These are phyloP conservation scores for Henningerozyma blattae DNA, from an alignment of 805 yeast genomes.

Conservation along the genomic window DNA sequence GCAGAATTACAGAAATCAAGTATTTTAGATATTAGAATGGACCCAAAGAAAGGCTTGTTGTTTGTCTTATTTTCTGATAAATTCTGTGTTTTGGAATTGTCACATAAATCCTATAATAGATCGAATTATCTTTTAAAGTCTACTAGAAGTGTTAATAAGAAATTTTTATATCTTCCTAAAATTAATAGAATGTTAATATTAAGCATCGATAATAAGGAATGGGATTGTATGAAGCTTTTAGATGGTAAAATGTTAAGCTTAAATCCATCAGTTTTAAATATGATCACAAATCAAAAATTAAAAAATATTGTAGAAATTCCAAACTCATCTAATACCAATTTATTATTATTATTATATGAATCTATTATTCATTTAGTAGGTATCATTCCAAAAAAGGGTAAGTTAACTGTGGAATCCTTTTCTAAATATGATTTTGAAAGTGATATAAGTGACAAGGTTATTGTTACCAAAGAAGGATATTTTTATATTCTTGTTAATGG, in stretches of 20 bases:
- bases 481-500: conserved; percentile 1
- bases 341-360: conserved; percentile 8
- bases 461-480: background rate
- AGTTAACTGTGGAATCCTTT: conserved; percentile 5
- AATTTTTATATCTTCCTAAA: conserved; percentile 9
- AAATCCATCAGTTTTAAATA: conserved; percentile 6
- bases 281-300: conserved; percentile 1
- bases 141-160: conserved; percentile 15
- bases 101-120: conserved; percentile 12
- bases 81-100: conserved; percentile 10
- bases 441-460: conserved; percentile 1
- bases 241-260: conserved; percentile 16
- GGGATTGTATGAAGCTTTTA: conserved; percentile 18
- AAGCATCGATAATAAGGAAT: conserved; percentile 11
- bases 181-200: conserved; percentile 18
- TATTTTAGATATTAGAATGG: conserved; percentile 11
- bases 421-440: conserved; percentile 2
- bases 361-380: conserved; percentile 8
- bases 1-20: background rate
- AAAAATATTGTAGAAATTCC: conserved; percentile 7
- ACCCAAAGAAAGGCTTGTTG: background rate
- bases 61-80: conserved; percentile 16
- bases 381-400: conserved; percentile 9
- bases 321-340: background rate
- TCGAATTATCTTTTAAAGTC: conserved; percentile 14